phyloP scores from a whole-genome alignment of 805 yeast genomes.

The Saccharomyces cerevisiae region DNA sequence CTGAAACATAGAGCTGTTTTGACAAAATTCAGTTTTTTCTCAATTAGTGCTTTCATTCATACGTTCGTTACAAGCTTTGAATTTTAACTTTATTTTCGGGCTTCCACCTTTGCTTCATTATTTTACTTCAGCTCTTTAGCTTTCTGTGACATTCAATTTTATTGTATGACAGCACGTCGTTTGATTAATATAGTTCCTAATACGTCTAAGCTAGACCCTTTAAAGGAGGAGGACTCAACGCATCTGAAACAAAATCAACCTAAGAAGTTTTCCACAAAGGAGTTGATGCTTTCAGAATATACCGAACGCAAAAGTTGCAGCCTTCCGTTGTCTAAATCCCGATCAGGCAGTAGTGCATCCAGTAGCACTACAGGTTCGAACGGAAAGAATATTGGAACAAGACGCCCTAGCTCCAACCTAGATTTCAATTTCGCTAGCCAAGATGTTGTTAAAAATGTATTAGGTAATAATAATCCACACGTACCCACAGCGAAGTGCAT shows the following conservation, averaged over 20 bases:
- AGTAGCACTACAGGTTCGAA: neutral
- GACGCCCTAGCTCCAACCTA: constrained; percentile 1
- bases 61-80: neutral
- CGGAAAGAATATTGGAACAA: neutral
- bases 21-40: neutral
- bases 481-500: constrained; percentile 1
- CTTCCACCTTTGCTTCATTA: neutral
- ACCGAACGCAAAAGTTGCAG: neutral
- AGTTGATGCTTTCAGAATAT: neutral
- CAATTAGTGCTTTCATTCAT: neutral
- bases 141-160: neutral
- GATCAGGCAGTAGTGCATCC: neutral
- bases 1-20: neutral
- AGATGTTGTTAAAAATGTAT: neutral
- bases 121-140: neutral
- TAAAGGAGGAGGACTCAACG: neutral
- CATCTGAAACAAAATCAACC: neutral
- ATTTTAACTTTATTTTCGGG: neutral
- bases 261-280: neutral
- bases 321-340: neutral
- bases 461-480: neutral
- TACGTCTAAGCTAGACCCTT: neutral
- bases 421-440: neutral
- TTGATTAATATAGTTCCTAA: neutral
- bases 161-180: neutral